A percentile compares a stretch with the other conserved stretches of the same genome.
These are phyloP conservation scores for Fusarium illudens DNA, from an alignment of 2,329 filamentous ascomycete species.

Conservation along the genomic window DNA sequence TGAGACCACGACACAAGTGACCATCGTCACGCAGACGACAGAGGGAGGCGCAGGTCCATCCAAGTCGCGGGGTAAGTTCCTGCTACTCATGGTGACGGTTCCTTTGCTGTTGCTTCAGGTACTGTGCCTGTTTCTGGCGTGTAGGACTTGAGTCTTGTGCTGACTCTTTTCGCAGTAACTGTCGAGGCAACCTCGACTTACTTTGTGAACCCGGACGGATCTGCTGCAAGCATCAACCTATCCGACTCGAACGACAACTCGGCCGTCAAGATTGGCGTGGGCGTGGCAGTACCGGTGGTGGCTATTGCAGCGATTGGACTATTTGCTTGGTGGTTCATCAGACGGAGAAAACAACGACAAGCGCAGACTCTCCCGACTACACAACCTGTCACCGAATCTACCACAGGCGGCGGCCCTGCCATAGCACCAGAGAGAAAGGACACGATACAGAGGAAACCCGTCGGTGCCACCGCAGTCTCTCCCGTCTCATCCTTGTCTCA, in stretches of 20 bases:
- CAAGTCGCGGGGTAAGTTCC: constrained; percentile 42
- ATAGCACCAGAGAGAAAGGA: constrained; percentile 16
- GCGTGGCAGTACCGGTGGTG: constrained; percentile 27
- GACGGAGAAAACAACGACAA: constrained; percentile 19
- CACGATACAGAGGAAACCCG: constrained; percentile 28
- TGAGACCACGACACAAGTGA: constrained; percentile 36
- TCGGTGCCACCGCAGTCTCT: constrained; percentile 27
- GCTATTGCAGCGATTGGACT: constrained; percentile 10
- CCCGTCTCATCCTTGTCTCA: constrained; percentile 33
- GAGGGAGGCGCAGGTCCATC: constrained; percentile 31
- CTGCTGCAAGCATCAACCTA: constrained; percentile 10
- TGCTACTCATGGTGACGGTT: constrained; percentile 39
- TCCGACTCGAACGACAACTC: constrained; percentile 18
- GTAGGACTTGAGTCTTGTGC: background rate
- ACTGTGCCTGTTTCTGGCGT: constrained; percentile 28
- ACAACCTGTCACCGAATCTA: constrained; percentile 23
- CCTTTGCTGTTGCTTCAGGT: constrained; percentile 42
- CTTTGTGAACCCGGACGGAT: constrained; percentile 35
- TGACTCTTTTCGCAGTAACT: constrained; percentile 31
- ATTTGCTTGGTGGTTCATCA: constrained; percentile 26
- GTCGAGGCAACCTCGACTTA: constrained; percentile 39
- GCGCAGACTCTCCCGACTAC: background rate
- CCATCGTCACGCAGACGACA: constrained; percentile 39
- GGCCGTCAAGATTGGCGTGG: constrained; percentile 34
- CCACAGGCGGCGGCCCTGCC: background rate